Conservation (phyloP, 306 rosid species). For the Trifolium subterraneum region DNA sequence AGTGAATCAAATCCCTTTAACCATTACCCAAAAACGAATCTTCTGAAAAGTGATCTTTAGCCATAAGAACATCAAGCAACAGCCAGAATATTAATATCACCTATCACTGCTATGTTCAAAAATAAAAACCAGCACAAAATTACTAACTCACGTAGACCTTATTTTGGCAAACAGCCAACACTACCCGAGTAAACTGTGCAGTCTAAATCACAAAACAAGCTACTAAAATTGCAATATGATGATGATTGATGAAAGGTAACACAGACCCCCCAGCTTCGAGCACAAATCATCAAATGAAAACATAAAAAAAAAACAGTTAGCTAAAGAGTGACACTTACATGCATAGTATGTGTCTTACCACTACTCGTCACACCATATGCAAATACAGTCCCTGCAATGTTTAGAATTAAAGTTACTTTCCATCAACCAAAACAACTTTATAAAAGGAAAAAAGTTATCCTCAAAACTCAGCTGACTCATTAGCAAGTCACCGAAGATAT, state of each 20-base stretch:
- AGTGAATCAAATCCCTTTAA: slow-evolving; percentile 9
- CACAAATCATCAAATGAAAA: slow-evolving; percentile 23
- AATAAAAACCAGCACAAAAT: slow-evolving; percentile 5
- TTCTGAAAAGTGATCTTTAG: not conserved
- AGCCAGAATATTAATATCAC: not conserved
- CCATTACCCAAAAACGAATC: not conserved
- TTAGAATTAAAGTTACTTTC: slow-evolving; percentile 36
- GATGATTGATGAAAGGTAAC: slow-evolving; percentile 17
- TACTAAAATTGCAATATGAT: slow-evolving; percentile 7
- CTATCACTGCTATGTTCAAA: slow-evolving; percentile 6
- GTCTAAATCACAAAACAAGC: slow-evolving; percentile 19
- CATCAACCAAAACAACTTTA: not conserved
- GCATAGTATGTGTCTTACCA: slow-evolving; percentile 99
- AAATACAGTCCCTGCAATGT: slow-evolving; percentile 90
- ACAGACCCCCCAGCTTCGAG: slow-evolving; percentile 9
- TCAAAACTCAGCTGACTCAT: slow-evolving; percentile 36
- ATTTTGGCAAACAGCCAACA: slow-evolving; percentile 17
- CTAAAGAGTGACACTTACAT: slow-evolving; percentile 65
- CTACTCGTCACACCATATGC: slow-evolving; percentile 99
- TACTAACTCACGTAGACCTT: not conserved
- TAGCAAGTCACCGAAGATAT: slow-evolving; percentile 5
- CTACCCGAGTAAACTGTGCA: not conserved
- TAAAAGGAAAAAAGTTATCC: slow-evolving; percentile 11
- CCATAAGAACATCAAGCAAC: slow-evolving; percentile 13
- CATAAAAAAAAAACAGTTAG: slow-evolving; percentile 18